Conservation (phyloP, 129 eudicot genomes). For the Smallanthus sonchifolius region DNA sequence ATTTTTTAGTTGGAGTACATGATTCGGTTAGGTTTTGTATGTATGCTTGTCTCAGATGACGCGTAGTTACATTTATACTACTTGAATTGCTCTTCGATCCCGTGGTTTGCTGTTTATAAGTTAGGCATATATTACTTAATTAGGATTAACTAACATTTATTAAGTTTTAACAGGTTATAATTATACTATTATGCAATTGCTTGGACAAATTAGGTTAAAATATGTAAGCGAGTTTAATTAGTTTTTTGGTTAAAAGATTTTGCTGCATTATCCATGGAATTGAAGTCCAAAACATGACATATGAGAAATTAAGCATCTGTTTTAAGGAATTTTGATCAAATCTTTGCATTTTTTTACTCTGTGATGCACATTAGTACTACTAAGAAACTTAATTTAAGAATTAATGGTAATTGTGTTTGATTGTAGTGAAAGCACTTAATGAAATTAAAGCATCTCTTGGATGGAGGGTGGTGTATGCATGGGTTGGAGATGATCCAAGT, state of each 20-base stretch:
- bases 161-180: too few species aligned
- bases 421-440: conserved; percentile 81
- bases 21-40: conserved; percentile 1
- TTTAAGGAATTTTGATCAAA: background rate
- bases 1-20: background rate
- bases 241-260: background rate
- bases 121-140: background rate
- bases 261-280: background rate
- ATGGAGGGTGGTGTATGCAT: conserved; percentile 96
- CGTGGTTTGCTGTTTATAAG: conserved; percentile 4
- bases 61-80: background rate
- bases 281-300: background rate
- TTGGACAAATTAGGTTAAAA: background rate
- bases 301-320: background rate
- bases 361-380: background rate
- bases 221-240: background rate
- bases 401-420: conserved; percentile 1
- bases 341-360: background rate
- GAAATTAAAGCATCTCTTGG: conserved; percentile 96
- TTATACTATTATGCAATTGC: background rate
- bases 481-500: conserved; percentile 99
- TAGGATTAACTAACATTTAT: background rate
- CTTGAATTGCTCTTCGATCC: conserved; percentile 13
- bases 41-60: background rate
- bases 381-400: background rate